Percentiles rank a stretch among this genome's conserved stretches.
These are phyloP conservation scores for Symbiodinium natans DNA, from an alignment of 73 alveolate genomes.

Conservation along the genomic window DNA sequence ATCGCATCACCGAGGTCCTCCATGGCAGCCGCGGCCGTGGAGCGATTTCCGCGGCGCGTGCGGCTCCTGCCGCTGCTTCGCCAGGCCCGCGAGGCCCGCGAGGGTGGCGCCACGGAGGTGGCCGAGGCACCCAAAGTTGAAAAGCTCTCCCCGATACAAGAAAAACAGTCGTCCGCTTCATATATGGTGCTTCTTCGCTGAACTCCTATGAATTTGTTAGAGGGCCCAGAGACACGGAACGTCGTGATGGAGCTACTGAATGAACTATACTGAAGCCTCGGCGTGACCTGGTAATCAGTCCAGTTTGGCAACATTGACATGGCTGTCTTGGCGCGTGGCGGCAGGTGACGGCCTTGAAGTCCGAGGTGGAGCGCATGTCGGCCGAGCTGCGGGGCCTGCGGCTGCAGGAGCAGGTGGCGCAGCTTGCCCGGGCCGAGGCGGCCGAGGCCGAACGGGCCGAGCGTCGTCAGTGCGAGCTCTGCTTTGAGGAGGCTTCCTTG, in stretches of 20 bases:
- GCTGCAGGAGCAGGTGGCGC: neutral
- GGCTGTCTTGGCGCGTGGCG: no score
- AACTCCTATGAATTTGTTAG: no score
- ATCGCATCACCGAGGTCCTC: no score
- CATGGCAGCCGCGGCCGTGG: conserved; percentile 28
- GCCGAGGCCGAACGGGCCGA: neutral
- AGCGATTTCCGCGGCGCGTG: neutral
- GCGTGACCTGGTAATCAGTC: no score
- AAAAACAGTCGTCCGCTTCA: no score
- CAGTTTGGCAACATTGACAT: no score
- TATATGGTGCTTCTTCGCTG: no score
- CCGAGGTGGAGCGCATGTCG: conserved; percentile 14
- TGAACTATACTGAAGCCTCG: no score
- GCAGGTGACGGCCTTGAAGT: neutral
- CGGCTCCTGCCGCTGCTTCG: conserved; percentile 24
- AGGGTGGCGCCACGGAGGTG: neutral
- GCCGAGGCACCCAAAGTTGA: no score
- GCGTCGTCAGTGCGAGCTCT: neutral
- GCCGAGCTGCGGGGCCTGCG: conserved; percentile 54
- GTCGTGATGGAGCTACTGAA: no score
- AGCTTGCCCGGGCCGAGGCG: neutral
- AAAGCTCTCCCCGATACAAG: no score
- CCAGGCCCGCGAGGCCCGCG: conserved; percentile 6
- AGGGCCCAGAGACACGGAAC: no score
- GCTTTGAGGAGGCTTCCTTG: neutral